Base-by-base conservation (phyloP, 805 yeast species). In the Phaffomyces antillensis region DNA sequence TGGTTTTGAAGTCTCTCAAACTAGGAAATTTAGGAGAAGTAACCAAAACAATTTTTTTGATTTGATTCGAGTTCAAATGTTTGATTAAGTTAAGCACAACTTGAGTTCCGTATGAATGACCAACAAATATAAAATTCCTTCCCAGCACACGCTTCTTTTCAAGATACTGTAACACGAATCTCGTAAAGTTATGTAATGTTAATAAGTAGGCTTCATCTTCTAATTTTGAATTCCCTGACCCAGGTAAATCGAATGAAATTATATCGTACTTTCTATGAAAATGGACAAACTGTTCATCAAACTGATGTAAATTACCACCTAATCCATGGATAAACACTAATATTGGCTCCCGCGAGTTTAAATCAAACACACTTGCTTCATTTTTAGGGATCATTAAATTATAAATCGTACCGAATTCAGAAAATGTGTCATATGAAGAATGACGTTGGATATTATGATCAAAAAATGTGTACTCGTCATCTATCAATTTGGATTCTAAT, bases 281-380 rank as follows among this genome's bases (percentile, higher is more conserved):
- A 42, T 77, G 68, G 25, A 79, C 81, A 34, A 86, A 65, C 39
- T 52, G 55, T 1, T 83, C 80, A 55, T 86, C 93, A 60, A 90
- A 90, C 60, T 89, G 96, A 20, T 87, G 77, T 59, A 86, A 68
- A 54, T 82, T 91, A 2, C 98, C 98, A 2, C 97, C 98, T 18
- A 91, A 63, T 0, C 98, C 98, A 66, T 89, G 97, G 17, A 90
- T 58, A 45, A 88, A 76, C 3, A 87, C 63, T 7, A 84, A 62
- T 3, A 81, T 66, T 11, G 44, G 40, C 15, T 38, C 41, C 25
- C 38, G 42, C 1, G 41, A 16, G 7, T 38, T 36, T 18, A 41
- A 41, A 25, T 49, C 48, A 11, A 44, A 39, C n/a, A 36, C 24
- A 13, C 55, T 54, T 4, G 46, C 30, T 7, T 49, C 38, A 7